Evolutionary conservation across 371 early-diverging fungal genomes (phyloP).

Genomic region (Circinella umbellata): DNA sequence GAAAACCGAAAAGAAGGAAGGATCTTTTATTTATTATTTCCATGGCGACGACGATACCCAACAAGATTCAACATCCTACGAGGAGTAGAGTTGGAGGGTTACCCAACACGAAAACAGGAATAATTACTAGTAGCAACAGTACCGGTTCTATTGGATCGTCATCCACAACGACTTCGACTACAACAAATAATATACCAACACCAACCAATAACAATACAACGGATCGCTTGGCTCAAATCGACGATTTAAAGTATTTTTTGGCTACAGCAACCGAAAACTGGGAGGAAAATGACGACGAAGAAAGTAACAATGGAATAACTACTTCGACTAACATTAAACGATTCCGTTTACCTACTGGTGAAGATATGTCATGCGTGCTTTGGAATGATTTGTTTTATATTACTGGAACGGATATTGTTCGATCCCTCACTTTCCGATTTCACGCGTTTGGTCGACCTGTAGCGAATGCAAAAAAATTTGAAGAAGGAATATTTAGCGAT

Average conservation of each 20-base stretch:
- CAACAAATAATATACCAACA: conserved; percentile 18
- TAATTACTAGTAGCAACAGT: neutral
- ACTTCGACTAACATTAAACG: conserved; percentile 50
- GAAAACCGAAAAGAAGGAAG: too few relatives aligned
- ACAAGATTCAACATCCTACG: neutral
- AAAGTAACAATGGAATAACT: too few relatives aligned
- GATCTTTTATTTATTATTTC: too few relatives aligned
- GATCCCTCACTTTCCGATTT: conserved; percentile 94
- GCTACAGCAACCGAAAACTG: conserved; percentile 65
- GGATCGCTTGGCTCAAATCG: conserved; percentile 49
- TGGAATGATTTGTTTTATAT: conserved; percentile 93
- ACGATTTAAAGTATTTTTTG: conserved; percentile 62
- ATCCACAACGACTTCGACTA: neutral
- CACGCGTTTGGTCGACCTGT: conserved; percentile 92
- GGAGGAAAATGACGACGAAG: conserved; percentile 34
- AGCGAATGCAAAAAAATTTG: conserved; percentile 96
- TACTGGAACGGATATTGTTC: conserved; percentile 99
- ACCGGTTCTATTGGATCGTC: neutral
- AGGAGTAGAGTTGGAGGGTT: neutral
- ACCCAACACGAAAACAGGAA: neutral
- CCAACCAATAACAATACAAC: conserved; percentile 32
- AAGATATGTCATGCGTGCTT: conserved; percentile 87
- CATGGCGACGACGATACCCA: neutral
- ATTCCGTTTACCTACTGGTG: conserved; percentile 83
- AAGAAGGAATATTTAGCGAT: conserved; percentile 99